These are phyloP conservation scores for Colletotrichum neosansevieriae DNA, from an alignment of 2,329 filamentous ascomycete genomes.

Conservation along the genomic window DNA sequence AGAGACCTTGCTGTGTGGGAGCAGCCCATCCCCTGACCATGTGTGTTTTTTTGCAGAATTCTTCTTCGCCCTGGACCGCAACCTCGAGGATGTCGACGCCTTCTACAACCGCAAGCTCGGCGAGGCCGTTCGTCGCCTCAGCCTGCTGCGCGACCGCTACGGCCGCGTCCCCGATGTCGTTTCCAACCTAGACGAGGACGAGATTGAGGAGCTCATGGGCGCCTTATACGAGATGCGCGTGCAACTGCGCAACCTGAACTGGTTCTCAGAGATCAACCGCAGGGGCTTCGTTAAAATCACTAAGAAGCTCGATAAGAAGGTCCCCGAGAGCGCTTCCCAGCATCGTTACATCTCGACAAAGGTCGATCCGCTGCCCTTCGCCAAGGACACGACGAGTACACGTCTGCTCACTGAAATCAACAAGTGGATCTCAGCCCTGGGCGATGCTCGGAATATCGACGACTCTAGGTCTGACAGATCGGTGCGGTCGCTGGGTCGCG, in stretches of 20 bases:
- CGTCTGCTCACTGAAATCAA: slow-evolving; percentile 76
- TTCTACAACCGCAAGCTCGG: slow-evolving; percentile 98
- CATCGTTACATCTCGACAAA: slow-evolving; percentile 89
- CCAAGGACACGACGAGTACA: slow-evolving; percentile 72
- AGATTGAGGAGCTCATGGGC: slow-evolving; percentile 90
- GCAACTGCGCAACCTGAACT: slow-evolving; percentile 90
- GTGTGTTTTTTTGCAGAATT: slow-evolving; percentile 74
- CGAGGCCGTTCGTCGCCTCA: slow-evolving; percentile 85
- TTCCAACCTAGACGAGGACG: slow-evolving; percentile 84
- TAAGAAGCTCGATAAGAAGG: slow-evolving; percentile 98
- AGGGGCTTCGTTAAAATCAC: slow-evolving; percentile 98
- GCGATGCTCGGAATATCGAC: slow-evolving; percentile 80
- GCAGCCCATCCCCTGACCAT: slow-evolving; percentile 53
- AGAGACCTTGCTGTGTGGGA: slow-evolving; percentile 41
- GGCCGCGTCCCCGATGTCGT: slow-evolving; percentile 77
- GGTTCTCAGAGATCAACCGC: slow-evolving; percentile 98
- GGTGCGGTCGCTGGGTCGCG: slow-evolving; percentile 79
- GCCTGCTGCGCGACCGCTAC: slow-evolving; percentile 89
- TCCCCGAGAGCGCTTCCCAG: slow-evolving; percentile 80
- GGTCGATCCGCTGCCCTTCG: slow-evolving; percentile 89
- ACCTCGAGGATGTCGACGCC: slow-evolving; percentile 94
- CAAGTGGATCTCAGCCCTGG: slow-evolving; percentile 87
- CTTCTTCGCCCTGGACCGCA: slow-evolving; percentile 95
- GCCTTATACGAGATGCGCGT: slow-evolving; percentile 89
- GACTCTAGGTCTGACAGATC: slow-evolving; percentile 82